Conservation (phyloP, 176 grass and related monocot genomes). For the Otatea glauca region DNA sequence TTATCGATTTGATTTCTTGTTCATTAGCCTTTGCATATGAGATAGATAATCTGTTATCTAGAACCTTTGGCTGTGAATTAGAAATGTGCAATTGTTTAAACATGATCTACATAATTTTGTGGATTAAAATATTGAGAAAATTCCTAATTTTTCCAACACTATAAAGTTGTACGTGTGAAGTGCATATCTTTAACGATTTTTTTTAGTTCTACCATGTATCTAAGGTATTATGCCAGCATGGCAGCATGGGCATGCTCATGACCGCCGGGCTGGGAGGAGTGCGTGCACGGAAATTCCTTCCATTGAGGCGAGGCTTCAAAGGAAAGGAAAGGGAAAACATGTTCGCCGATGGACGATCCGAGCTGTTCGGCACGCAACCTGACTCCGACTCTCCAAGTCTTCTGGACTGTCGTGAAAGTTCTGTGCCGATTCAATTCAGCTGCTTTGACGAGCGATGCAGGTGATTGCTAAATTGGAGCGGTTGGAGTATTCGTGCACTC, state of each 20-base stretch:
- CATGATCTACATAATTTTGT: too few relatives aligned
- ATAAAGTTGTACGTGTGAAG: too few relatives aligned
- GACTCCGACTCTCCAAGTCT: not conserved
- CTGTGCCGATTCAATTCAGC: not conserved
- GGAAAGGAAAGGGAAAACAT: not conserved
- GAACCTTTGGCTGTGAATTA: too few relatives aligned
- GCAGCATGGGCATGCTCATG: not conserved
- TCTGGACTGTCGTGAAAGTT: not conserved
- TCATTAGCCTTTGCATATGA: too few relatives aligned
- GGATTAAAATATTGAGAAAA: too few relatives aligned
- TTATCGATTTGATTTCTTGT: too few relatives aligned
- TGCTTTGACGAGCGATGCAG: not conserved
- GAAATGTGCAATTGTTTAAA: too few relatives aligned
- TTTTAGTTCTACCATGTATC: too few relatives aligned
- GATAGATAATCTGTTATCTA: too few relatives aligned
- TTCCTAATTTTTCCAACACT: too few relatives aligned
- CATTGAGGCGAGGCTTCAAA: not conserved
- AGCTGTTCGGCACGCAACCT: slow-evolving; percentile 17
- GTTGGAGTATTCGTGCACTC: not conserved
- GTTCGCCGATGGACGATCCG: not conserved
- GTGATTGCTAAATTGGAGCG: not conserved
- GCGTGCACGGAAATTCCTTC: slow-evolving; percentile 27
- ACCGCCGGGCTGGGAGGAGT: not conserved
- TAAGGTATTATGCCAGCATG: not conserved
- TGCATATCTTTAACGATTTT: too few relatives aligned